Evolutionary conservation across 2,329 filamentous ascomycete genomes (phyloP).

Genomic region (Pseudogymnoascus sp.): DNA sequence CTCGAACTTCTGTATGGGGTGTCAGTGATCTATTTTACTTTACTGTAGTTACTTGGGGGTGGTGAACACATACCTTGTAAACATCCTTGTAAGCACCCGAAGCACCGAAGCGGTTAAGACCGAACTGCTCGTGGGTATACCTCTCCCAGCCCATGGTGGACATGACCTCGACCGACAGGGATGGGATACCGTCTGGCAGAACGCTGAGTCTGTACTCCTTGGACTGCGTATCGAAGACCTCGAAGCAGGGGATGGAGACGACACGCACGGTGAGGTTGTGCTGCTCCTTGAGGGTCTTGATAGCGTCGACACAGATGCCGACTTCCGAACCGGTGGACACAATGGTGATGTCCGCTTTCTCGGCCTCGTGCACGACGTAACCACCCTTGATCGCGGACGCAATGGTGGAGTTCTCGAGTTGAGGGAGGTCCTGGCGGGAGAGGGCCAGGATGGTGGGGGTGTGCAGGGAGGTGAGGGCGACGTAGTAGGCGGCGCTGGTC

Average conservation of each 20-base stretch:
- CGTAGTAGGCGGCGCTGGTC: constrained; percentile 95
- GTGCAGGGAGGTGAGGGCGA: constrained; percentile 80
- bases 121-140: constrained; percentile 99
- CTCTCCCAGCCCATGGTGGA: constrained; percentile 97
- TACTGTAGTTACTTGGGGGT: not conserved
- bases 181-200: constrained; percentile 88
- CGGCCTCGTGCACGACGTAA: constrained; percentile 79
- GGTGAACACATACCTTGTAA: constrained; percentile 63
- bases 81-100: constrained; percentile 97
- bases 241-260: constrained; percentile 92
- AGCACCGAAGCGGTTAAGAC: constrained; percentile 97
- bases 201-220: constrained; percentile 94
- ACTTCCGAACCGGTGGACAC: constrained; percentile 97
- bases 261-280: constrained; percentile 82
- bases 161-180: constrained; percentile 93
- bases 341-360: constrained; percentile 79
- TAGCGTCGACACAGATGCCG: constrained; percentile 83
- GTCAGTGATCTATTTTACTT: constrained; percentile 31
- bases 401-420: constrained; percentile 89
- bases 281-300: constrained; percentile 84
- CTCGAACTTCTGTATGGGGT: constrained; percentile 77
- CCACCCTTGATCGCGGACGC: constrained; percentile 90
- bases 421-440: constrained; percentile 95
- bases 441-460: constrained; percentile 92
- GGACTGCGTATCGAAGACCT: constrained; percentile 88